Base-by-base conservation (phyloP, 768 basidiomycete species). In the Hebeloma cylindrosporum region DNA sequence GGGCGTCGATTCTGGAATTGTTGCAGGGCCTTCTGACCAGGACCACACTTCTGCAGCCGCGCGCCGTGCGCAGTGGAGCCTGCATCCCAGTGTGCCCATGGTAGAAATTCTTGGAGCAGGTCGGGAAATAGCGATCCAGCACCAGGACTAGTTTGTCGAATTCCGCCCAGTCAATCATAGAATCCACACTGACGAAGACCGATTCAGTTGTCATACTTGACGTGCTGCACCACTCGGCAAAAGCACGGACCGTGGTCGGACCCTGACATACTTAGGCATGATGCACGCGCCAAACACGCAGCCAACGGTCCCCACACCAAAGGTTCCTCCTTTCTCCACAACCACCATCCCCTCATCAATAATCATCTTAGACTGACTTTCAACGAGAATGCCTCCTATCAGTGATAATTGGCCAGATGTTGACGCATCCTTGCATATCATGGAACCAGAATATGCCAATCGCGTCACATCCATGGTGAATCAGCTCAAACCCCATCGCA, bases 381-480 rank as follows among this genome's bases (percentile, higher is more conserved):
- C 46, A 47, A 40, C 33, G 22, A 36, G 26, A 28, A 64, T 64
- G 62, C 9, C 62, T 45, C 65, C 60, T 48, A 68, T 71, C 53
- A 70, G 68, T 53, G 59, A 65, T 52, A 60, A 61, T 38, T 71
- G 70, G 70, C 67, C 70, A 41, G 62, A 67, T 46, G 61, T 67
- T 32, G 50, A 57, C 23, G 61, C 65, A 11, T 68, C 68, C 30
- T 60, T 71, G 35, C 54, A 60, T 25, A 53, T 62, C 30, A 62
- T 70, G 54, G 67, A 69, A 33, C 50, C 60, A 33, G 67, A 65
- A 36, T 65, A 61, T 41, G 61, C 61, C 18, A 57, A 59, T 41
- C 60, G 70, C 42, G 60, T 71, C 36, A 64, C 57, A 20, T 64
- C 64, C n/a, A 61, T 68, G 58, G 67, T 68, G 26, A 50, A 68